Base-by-base conservation (phyloP, 495 filamentous ascomycete species). In the Neurospora sp. region DNA sequence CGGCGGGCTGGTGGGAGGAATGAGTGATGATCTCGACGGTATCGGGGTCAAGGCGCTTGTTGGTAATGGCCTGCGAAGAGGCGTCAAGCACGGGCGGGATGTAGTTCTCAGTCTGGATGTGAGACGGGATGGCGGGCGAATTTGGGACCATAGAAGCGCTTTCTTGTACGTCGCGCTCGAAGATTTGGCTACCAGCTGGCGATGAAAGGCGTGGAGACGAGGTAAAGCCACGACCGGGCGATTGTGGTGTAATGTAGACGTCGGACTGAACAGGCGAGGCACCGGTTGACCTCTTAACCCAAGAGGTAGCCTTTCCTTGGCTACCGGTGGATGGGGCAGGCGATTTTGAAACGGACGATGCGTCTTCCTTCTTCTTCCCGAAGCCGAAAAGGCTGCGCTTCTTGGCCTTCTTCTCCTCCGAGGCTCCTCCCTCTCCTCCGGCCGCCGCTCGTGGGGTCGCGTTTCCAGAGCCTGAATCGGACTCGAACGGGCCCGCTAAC, bases 121-220 rank as follows among this genome's bases (percentile, higher is more conserved):
- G 94, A 2, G 91, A 88, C 10, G 94, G 94, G 72, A 96, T 95
- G 11, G 92, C 90, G 4, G 92, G 88, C 12, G 91, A 91, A 61
- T 85, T 88, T 70, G 93, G 90, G n/a, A 88, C 81, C 9, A 88
- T 53, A 77, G 75, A 75, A 39, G 87, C 82, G 76, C 87, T 88
- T 77, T 97, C 94, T 79, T 97, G 94, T 16, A 97, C 94, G 81
- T 92, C 90, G 76, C 94, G 92, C 85, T 97, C 94, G 81, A 97
- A 97, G 77, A 97, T 97, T 76, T 95, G 93, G 35, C 93, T 94
- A 41, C 84, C 89, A 6, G 89, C 89, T 12, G 91, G 90, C 16
- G 90, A 92, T 68, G 87, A 84, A 61, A 91, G 79, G 46, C 88
- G 84, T 5, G 90, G 89, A 5, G 90, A 90, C 18, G 88, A 82